Conservation (phyloP, 1,284 basidiomycete genomes). For the Tetrapyrgos nigripes region DNA sequence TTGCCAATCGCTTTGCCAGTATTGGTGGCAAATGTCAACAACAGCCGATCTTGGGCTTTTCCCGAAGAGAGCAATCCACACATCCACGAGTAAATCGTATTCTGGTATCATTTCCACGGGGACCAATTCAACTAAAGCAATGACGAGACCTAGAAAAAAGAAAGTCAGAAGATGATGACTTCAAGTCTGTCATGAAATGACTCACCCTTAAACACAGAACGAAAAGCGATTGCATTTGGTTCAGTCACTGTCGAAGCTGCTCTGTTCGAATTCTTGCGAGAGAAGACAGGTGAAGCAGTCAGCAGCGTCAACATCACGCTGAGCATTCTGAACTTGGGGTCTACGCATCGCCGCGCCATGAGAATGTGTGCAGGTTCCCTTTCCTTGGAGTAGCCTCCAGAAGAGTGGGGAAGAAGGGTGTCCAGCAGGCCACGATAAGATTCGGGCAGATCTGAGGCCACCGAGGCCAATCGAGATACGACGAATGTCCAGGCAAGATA, state of each 20-base stretch:
- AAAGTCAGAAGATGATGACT: background rate
- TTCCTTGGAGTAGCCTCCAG: constrained; percentile 56
- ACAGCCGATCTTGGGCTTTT: constrained; percentile 75
- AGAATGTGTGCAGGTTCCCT: constrained; percentile 56
- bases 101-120: constrained; percentile 77
- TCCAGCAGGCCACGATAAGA: constrained; percentile 65
- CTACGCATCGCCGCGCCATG: constrained; percentile 62
- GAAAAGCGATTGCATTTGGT: constrained; percentile 82
- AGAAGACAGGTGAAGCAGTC: constrained; percentile 74
- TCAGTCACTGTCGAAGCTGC: constrained; percentile 74
- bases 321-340: constrained; percentile 64
- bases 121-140: constrained; percentile 75
- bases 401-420: constrained; percentile 50
- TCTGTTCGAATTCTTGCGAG: constrained; percentile 72
- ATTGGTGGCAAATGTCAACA: constrained; percentile 78
- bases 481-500: constrained; percentile 84
- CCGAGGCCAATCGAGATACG: constrained; percentile 62
- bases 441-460: constrained; percentile 53
- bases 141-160: constrained; percentile 61
- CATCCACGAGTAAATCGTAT: constrained; percentile 73
- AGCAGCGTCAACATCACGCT: constrained; percentile 59
- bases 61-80: constrained; percentile 84
- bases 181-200: background rate
- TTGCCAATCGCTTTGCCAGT: constrained; percentile 76
- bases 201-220: constrained; percentile 84